Base-by-base conservation (phyloP, 352 stramenopile genomes). In the Phytophthora capsici region DNA sequence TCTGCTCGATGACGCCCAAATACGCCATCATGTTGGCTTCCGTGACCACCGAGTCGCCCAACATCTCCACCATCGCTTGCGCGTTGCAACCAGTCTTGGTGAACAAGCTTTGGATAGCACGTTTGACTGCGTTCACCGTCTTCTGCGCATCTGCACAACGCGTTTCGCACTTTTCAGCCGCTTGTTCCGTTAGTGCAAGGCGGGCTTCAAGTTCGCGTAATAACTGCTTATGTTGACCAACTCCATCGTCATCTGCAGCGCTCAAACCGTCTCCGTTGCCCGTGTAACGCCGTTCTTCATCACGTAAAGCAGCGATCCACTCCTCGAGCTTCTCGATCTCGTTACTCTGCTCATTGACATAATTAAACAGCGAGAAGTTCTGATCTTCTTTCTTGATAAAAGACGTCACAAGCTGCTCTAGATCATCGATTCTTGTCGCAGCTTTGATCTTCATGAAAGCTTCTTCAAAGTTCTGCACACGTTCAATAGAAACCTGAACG, bases 341-440 rank as follows among this genome's bases (percentile, higher is more conserved):
- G 58, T 95, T 97, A 48, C 80, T 94, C 74, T 98, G 93, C 60
- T 98, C 91, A 65, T 98, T 98, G 17, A 98, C 85, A 57, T 98
- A 98, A 71, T 97, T 98, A 68, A 99, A 98, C 6, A 98, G 65
- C 30, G 89, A 97, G 66, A 98, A 99, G 75, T 98, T 99, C 51
- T 98, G 89, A 54, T 98, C 95, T 81, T 99, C 96, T 30, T 98
- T 98, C 71, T 97, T 90, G 63, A 98, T 97, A 63, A 98, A 98
- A 30, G 89, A 91, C 19, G 77, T 80, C 25, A 98, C 93, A 16
- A 98, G 80, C 54, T 97, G 80, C 62, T 98, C 90, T 7, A 98
- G 77, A 66, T 98, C 93, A 34, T 88, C 77, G 54, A 98, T 98
- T 57, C 93, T 85, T 13, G 94, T 98, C 14, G 93, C 91, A 0